Base-by-base conservation (phyloP, 2,329 filamentous ascomycete genomes). In the Arthrobotrys entomopaga region DNA sequence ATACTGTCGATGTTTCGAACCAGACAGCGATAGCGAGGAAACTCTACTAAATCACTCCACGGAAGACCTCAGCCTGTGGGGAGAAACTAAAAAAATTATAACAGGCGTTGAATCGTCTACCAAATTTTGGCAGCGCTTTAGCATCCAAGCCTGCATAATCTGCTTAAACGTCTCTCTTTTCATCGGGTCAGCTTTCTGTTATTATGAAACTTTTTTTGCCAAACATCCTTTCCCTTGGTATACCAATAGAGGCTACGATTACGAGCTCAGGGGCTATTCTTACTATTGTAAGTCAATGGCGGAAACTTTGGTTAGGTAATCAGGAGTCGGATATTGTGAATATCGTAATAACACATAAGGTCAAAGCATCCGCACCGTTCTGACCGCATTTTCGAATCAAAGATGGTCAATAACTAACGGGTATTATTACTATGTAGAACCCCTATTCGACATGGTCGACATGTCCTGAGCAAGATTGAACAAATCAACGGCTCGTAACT, bases 231-330 rank as follows among this genome's bases (percentile, higher is more conserved):
- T 60, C 20, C 26, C 49, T 24, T 46, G 52, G 10, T 71, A 64
- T 40, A 20, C 52, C 11, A 60, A 34, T 10, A 34, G 20, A 6
- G 15, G 20, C n/a, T 29, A 61, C 4, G 67, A 74, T 24, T 49
- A 64, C 1, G 57, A 74, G n/a, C 50, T 74, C 13, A 66, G 52
- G 16, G 57, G 26, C n/a, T 49, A 67, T 63, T 66, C 70, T 22
- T 67, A 74, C 42, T 74, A 58, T 42, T 74, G 70, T 74, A 74
- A 74, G 70, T 74, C 70, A 16, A 50, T 38, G 46, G 70, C 70
- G n/a, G 57, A 54, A 22, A 74, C 63, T 5, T 43, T 58, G 24
- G 22, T 74, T 22, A 57, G 70, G 50, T 74, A 74, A 50, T 57
- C 19, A 8, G 34, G n/a, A 34, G 10, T 34, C 2, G 29, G 26